Conservation (phyloP, 148 eudicot species). For the Spergularia marina region DNA sequence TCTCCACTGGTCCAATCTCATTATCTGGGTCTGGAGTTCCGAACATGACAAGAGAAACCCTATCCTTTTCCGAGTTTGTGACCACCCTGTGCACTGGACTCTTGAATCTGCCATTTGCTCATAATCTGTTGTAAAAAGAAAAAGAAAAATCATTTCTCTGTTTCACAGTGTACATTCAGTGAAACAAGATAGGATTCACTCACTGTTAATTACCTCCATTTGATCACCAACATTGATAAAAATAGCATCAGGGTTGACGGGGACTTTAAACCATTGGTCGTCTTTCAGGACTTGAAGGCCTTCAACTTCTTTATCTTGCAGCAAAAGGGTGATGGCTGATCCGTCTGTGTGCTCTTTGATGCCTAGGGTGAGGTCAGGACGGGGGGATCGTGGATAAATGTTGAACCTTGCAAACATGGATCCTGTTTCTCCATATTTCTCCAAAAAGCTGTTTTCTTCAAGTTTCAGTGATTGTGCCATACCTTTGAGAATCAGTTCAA, state of each 20-base stretch:
- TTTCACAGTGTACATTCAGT: too few species aligned
- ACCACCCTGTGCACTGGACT: slow-evolving; percentile 40
- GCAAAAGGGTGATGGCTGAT: slow-evolving; percentile 36
- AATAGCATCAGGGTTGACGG: slow-evolving; percentile 37
- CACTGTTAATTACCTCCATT: slow-evolving; percentile 29
- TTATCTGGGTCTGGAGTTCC: slow-evolving; percentile 18
- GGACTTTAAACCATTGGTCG: slow-evolving; percentile 37
- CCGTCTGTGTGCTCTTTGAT: slow-evolving; percentile 52
- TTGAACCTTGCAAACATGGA: slow-evolving; percentile 32
- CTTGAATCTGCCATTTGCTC: slow-evolving; percentile 39
- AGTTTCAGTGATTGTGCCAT: slow-evolving; percentile 37
- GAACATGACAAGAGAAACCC: slow-evolving; percentile 29
- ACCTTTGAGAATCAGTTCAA: slow-evolving; percentile 31
- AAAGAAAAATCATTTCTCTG: too few species aligned
- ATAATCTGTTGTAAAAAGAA: slow-evolving; percentile 26
- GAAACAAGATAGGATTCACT: too few species aligned
- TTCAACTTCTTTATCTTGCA: slow-evolving; percentile 44
- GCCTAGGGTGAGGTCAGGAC: slow-evolving; percentile 36
- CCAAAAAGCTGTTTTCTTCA: slow-evolving; percentile 32
- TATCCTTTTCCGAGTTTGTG: slow-evolving; percentile 26
- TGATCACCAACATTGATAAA: slow-evolving; percentile 42
- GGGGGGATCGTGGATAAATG: slow-evolving; percentile 41
- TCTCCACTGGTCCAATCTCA: slow-evolving; percentile 27
- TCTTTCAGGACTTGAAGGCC: slow-evolving; percentile 48
- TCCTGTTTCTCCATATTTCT: slow-evolving; percentile 26